Evolutionary conservation across 2,329 filamentous ascomycete genomes (phyloP).

Genomic region (Fusarium brachygibbosum): DNA sequence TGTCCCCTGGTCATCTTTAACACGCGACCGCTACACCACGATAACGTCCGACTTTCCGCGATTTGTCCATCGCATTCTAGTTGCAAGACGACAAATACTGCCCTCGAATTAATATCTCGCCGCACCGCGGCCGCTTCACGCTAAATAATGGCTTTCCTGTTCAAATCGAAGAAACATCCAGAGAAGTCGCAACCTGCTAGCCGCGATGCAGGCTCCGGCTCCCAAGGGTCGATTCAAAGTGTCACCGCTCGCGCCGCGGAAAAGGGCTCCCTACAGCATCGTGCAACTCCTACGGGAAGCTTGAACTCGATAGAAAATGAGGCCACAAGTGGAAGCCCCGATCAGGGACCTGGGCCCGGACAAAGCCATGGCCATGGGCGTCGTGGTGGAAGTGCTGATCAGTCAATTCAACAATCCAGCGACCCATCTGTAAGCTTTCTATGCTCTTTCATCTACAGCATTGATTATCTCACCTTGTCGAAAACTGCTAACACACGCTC

Average conservation of each 20-base stretch:
- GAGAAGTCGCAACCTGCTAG: conserved; percentile 68
- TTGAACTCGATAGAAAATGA: conserved; percentile 78
- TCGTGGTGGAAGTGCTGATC: conserved; percentile 65
- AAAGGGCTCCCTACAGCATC: conserved; percentile 64
- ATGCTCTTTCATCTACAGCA: background rate
- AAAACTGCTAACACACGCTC: conserved; percentile 26
- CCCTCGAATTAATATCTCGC: conserved; percentile 43
- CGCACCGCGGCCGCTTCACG: conserved; percentile 56
- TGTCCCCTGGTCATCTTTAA: conserved; percentile 35
- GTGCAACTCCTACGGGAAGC: conserved; percentile 82
- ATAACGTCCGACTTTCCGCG: conserved; percentile 13
- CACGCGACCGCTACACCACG: conserved; percentile 40
- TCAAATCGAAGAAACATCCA: conserved; percentile 84
- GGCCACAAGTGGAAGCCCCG: conserved; percentile 70
- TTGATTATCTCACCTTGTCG: background rate
- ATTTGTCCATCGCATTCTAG: conserved; percentile 21
- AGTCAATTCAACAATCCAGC: conserved; percentile 57
- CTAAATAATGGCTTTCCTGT: conserved; percentile 81
- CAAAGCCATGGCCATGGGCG: conserved; percentile 64
- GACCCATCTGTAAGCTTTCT: conserved; percentile 59
- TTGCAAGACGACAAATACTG: conserved; percentile 33
- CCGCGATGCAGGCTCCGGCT: conserved; percentile 65
- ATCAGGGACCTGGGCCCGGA: conserved; percentile 59
- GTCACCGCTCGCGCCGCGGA: conserved; percentile 63
- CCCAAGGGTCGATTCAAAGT: conserved; percentile 64